A percentile compares a stretch with the other conserved stretches of the same genome.
Evolutionary conservation across 2,329 filamentous ascomycete species (phyloP).

Genomic region (Didymella lethalis): DNA sequence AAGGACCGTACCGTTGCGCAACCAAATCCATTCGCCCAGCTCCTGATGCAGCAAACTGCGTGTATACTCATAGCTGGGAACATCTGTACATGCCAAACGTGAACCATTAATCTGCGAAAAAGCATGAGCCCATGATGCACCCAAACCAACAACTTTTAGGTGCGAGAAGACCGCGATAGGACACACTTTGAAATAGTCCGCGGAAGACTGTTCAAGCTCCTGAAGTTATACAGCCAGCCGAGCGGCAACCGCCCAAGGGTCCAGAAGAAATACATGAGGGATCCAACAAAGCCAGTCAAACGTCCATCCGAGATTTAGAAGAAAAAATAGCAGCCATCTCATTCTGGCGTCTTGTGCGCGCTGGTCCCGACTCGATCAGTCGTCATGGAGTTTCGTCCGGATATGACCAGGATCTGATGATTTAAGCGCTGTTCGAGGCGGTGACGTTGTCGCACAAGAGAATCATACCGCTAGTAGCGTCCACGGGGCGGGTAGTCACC

Average conservation of each 20-base stretch:
- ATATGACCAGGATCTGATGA: constrained; percentile 14
- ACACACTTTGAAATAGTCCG: constrained; percentile 5
- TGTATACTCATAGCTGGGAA: constrained; percentile 15
- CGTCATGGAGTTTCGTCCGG: constrained; percentile 13
- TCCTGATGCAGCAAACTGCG: not conserved
- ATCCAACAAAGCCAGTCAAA: constrained; percentile 19
- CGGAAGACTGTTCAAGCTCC: constrained; percentile 5
- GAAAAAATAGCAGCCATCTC: constrained; percentile 11
- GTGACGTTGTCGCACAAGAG: constrained; percentile 11
- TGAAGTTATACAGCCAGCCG: constrained; percentile 3
- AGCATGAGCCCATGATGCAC: constrained; percentile 8
- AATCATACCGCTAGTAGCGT: constrained; percentile 46
- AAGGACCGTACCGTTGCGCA: not conserved
- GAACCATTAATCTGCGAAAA: constrained; percentile 17
- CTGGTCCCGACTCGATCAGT: constrained; percentile 1
- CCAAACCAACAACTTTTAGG: constrained; percentile 11
- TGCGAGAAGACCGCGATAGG: not conserved
- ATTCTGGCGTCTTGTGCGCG: constrained; percentile 5
- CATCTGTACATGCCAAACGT: constrained; percentile 21
- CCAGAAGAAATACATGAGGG: constrained; percentile 18
- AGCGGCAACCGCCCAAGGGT: constrained; percentile 5
- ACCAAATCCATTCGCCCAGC: constrained; percentile 7
- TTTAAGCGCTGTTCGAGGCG: constrained; percentile 18
- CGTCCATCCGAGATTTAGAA: constrained; percentile 11
- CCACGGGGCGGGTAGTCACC: constrained; percentile 56